Evolutionary conservation across 768 basidiomycete genomes (phyloP).

Genomic region (Grammothele lineata): DNA sequence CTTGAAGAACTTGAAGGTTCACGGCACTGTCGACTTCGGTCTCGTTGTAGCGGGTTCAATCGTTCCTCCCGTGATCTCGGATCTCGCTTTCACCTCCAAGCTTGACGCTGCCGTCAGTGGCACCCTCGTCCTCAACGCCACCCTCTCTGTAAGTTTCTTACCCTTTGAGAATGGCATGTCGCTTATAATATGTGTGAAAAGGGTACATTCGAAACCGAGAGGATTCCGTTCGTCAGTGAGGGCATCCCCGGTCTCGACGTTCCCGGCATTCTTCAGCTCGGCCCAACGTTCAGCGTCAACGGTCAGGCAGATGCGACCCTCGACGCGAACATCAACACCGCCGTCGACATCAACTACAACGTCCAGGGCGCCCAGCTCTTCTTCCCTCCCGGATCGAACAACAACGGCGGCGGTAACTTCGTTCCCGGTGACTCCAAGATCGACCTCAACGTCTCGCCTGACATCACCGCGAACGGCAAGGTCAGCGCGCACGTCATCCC

Average conservation of each 20-base stretch:
- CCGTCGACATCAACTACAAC: slow-evolving; percentile 41
- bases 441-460: slow-evolving; percentile 37
- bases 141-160: slow-evolving; percentile 29
- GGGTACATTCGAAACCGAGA: slow-evolving; percentile 40
- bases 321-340: slow-evolving; percentile 36
- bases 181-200: background rate
- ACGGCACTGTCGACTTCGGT: slow-evolving; percentile 32
- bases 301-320: slow-evolving; percentile 25
- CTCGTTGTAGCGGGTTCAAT: slow-evolving; percentile 41
- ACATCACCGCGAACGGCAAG: slow-evolving; percentile 35
- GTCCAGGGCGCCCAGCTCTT: slow-evolving; percentile 36
- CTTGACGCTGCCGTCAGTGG: slow-evolving; percentile 38
- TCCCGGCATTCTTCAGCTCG: slow-evolving; percentile 44
- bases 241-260: slow-evolving; percentile 47
- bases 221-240: slow-evolving; percentile 35
- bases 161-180: too few relatives aligned
- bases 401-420: slow-evolving; percentile 14
- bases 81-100: slow-evolving; percentile 20
- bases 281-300: slow-evolving; percentile 43
- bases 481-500: slow-evolving; percentile 49
- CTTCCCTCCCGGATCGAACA: slow-evolving; percentile 37
- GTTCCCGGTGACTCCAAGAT: slow-evolving; percentile 28
- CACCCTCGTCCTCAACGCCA: slow-evolving; percentile 33
- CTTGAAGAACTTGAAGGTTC: slow-evolving; percentile 30
- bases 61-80: slow-evolving; percentile 27